Conservation (phyloP, 2,329 filamentous ascomycete genomes). For the Epichloe coenophiala region DNA sequence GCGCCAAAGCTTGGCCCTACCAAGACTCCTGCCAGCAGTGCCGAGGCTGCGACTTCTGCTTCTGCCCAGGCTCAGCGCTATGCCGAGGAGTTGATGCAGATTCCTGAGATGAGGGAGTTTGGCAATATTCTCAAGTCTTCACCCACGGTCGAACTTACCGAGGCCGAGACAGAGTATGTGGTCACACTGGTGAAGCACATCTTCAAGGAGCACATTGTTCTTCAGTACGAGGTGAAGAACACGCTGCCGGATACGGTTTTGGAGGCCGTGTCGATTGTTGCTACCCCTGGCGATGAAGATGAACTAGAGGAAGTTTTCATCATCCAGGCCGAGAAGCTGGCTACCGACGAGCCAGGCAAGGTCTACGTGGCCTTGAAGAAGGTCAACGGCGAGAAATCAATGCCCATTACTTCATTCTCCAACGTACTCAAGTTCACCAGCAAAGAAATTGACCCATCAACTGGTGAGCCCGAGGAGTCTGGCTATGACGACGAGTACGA, state of each 20-base stretch:
- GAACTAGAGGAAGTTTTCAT: slow-evolving; percentile 86
- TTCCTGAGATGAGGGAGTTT: slow-evolving; percentile 84
- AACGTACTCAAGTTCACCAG: slow-evolving; percentile 94
- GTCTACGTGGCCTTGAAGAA: slow-evolving; percentile 95
- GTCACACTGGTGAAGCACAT: slow-evolving; percentile 90
- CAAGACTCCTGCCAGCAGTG: slow-evolving; percentile 55
- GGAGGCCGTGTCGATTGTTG: slow-evolving; percentile 75
- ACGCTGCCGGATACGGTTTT: slow-evolving; percentile 83
- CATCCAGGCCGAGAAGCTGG: slow-evolving; percentile 71
- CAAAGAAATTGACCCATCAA: slow-evolving; percentile 94
- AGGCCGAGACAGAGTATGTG: slow-evolving; percentile 95
- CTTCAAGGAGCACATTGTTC: slow-evolving; percentile 91
- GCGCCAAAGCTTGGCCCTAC: slow-evolving; percentile 69
- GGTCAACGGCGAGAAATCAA: slow-evolving; percentile 57
- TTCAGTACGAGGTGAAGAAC: slow-evolving; percentile 97
- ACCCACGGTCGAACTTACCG: slow-evolving; percentile 72
- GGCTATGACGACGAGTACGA: slow-evolving; percentile 98
- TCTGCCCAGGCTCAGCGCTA: slow-evolving; percentile 79
- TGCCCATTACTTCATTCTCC: slow-evolving; percentile 70
- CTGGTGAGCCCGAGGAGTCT: slow-evolving; percentile 77
- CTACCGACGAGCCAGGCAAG: slow-evolving; percentile 76
- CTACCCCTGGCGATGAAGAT: slow-evolving; percentile 68
- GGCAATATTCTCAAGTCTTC: slow-evolving; percentile 89
- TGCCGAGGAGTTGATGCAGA: slow-evolving; percentile 70
- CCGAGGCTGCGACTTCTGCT: slow-evolving; percentile 63